Conservation (phyloP, 129 eudicot species). For the Artemisia annua region DNA sequence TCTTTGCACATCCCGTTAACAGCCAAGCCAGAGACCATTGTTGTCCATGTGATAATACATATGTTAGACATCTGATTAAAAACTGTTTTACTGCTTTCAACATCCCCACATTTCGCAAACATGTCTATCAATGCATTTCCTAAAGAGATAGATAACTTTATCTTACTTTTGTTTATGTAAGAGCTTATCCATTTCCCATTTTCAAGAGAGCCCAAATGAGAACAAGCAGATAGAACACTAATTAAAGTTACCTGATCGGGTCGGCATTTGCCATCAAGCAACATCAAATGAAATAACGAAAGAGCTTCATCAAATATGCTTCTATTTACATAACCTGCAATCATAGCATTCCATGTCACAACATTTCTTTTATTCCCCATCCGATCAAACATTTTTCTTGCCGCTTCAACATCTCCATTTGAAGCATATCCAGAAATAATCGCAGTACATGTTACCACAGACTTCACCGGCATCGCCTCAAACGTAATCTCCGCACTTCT, state of each 20-base stretch:
- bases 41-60: slow-evolving; percentile 68
- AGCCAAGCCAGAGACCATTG: slow-evolving; percentile 59
- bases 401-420: slow-evolving; percentile 45
- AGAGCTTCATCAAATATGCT: slow-evolving; percentile 52
- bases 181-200: slow-evolving; percentile 65
- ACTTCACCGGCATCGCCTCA: slow-evolving; percentile 52
- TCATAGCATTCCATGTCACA: slow-evolving; percentile 79
- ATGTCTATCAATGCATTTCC: slow-evolving; percentile 65
- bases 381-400: slow-evolving; percentile 49
- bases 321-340: slow-evolving; percentile 51
- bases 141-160: slow-evolving; percentile 44
- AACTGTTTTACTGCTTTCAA: slow-evolving; percentile 42
- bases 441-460: slow-evolving; percentile 54
- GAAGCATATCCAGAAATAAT: slow-evolving; percentile 55
- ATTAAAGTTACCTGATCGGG: slow-evolving; percentile 51
- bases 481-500: slow-evolving; percentile 41
- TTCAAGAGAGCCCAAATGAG: slow-evolving; percentile 59
- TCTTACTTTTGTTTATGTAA: slow-evolving; percentile 46
- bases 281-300: slow-evolving; percentile 46
- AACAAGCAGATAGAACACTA: slow-evolving; percentile 52
- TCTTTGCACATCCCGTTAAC: slow-evolving; percentile 51
- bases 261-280: slow-evolving; percentile 48
- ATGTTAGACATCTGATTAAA: slow-evolving; percentile 38
- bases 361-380: slow-evolving; percentile 48
- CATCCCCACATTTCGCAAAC: slow-evolving; percentile 73